Evolutionary conservation across 495 filamentous ascomycete genomes (phyloP), one percentile per base, ranked within the genome.

Genomic region (Corynascus novoguineensis): DNA sequence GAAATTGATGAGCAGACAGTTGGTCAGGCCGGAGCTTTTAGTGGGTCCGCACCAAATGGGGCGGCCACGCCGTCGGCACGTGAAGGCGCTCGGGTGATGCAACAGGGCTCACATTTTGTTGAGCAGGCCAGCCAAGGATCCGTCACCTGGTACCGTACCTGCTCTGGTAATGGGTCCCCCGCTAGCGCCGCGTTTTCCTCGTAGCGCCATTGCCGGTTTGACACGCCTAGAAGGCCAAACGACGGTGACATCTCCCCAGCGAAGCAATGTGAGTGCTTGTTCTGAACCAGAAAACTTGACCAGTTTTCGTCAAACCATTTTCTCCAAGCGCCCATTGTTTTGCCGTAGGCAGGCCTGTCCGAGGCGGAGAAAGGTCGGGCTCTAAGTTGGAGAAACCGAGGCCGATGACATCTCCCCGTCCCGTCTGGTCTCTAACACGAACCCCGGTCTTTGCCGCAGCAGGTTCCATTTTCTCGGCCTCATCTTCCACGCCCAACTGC

Each of bases 371-470:
- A 12, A 11, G 46, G 59, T 64, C 46, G 60, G 60, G 64, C 61
- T 61, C 55, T 56, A 58, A 64, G 58, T 50, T 28, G 15, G 31
- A 37, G 50, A 35, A 47, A 52, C 63, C 58, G 58, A 65, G 60
- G 60, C 60, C 57, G 63, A 60, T 60, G 65, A 63, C 62, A 61
- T 61, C 48, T 53, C 24, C 58, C 58, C 46, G 27, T 28, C 41
- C 54, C 50, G 17, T 47, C 38, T 40, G 56, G 41, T 58, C 35
- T 53, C 38, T 49, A 53, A 45, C 47, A 47, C 51, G 22, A 50
- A 49, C 45, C 58, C 53, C 52, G 57, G 46, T 32, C 60, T 53
- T 50, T 32, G 48, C 59, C 59, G 41, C 46, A 32, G 32, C 47
- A 47, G 24, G 56, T 42, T 53, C 58, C 50, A 53, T 57, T 57